phyloP scores from a whole-genome alignment of 2,329 filamentous ascomycete species.

The Alternaria angustiovoidea region DNA sequence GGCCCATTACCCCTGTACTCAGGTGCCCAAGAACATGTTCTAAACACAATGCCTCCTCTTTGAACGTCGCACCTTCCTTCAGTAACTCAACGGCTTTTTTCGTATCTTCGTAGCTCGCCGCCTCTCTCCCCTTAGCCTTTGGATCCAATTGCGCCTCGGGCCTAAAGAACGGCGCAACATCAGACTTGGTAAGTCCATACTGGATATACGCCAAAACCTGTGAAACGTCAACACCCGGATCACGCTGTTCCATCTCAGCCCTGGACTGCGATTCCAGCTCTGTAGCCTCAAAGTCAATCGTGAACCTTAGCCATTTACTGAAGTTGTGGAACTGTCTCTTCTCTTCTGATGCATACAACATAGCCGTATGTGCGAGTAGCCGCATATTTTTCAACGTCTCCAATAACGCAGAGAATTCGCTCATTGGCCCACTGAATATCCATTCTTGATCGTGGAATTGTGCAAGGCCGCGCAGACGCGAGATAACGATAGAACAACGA shows the following conservation, averaged over 20 bases:
- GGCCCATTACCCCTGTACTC: slow-evolving; percentile 42
- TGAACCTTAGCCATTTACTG: slow-evolving; percentile 81
- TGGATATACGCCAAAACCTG: slow-evolving; percentile 81
- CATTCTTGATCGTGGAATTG: slow-evolving; percentile 75
- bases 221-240: slow-evolving; percentile 75
- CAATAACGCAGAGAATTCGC: slow-evolving; percentile 57
- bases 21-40: slow-evolving; percentile 50
- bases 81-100: slow-evolving; percentile 47
- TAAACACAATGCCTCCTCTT: slow-evolving; percentile 48
- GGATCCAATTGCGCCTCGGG: slow-evolving; percentile 47
- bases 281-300: slow-evolving; percentile 79
- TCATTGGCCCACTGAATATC: slow-evolving; percentile 61
- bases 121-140: slow-evolving; percentile 9
- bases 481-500: slow-evolving; percentile 80
- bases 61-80: slow-evolving; percentile 55
- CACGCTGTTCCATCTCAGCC: slow-evolving; percentile 79
- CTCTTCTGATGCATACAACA: slow-evolving; percentile 77
- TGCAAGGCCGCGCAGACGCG: slow-evolving; percentile 82
- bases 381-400: slow-evolving; percentile 79
- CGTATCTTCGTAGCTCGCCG: slow-evolving; percentile 42
- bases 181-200: slow-evolving; percentile 71
- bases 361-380: slow-evolving; percentile 75
- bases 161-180: slow-evolving; percentile 67
- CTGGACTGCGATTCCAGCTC: slow-evolving; percentile 64
- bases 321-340: slow-evolving; percentile 79